phyloP scores from a whole-genome alignment of 371 early-diverging fungal genomes.

The Saksenaea vasiformis region DNA sequence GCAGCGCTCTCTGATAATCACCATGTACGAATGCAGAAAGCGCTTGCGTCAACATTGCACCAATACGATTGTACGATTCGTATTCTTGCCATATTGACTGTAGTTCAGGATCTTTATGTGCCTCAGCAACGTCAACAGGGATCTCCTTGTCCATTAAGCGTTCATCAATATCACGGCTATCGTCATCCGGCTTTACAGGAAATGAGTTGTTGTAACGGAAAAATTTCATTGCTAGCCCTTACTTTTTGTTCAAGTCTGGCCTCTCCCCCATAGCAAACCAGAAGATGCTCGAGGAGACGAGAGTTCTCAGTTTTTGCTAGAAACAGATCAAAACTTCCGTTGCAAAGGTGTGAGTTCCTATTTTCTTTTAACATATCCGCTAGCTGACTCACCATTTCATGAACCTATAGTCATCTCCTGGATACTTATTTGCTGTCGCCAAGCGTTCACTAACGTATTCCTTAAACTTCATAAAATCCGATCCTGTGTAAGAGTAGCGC shows the following conservation, averaged over 20 bases:
- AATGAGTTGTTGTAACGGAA: background rate
- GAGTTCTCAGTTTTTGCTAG: constrained; percentile 17
- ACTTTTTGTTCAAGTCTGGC: background rate
- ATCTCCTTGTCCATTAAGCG: background rate
- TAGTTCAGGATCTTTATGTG: constrained; percentile 9
- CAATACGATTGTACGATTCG: constrained; percentile 20
- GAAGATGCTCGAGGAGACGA: constrained; percentile 8
- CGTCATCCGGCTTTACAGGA: background rate
- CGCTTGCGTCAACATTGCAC: constrained; percentile 15
- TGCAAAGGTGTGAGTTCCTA: background rate
- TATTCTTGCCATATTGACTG: constrained; percentile 26
- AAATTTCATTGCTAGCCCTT: background rate
- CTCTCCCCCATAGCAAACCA: constrained; percentile 6
- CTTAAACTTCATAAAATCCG: constrained; percentile 15
- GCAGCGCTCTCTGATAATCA: constrained; percentile 21
- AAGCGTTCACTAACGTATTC: constrained; percentile 3
- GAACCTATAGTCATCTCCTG: constrained; percentile 27
- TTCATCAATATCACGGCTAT: background rate
- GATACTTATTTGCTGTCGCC: background rate
- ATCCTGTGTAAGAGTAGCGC: constrained; percentile 9
- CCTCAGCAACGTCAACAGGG: background rate
- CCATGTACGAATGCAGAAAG: constrained; percentile 18
- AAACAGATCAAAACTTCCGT: constrained; percentile 11
- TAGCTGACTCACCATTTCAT: constrained; percentile 26
- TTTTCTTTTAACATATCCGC: background rate